A percentile compares a stretch with the other conserved stretches of the same genome.
phyloP scores from a whole-genome alignment of 1,284 basidiomycete genomes.

The Cystobasidiaceae sp. region DNA sequence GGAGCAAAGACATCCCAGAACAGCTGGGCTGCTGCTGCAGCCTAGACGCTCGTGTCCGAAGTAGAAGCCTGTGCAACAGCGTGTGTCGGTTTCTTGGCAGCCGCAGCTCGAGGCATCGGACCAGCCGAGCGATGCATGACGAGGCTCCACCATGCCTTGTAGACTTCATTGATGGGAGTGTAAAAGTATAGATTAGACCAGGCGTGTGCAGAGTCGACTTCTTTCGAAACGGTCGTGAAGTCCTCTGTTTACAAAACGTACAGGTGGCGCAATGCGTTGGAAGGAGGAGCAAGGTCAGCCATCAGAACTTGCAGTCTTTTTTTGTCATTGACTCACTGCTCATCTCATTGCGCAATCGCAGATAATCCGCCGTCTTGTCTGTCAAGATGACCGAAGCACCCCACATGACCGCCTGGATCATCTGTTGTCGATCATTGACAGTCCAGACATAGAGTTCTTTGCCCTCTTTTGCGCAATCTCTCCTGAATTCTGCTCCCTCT shows the following conservation, averaged over 20 bases:
- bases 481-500: constrained; percentile 66
- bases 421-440: constrained; percentile 81
- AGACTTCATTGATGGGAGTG: constrained; percentile 24
- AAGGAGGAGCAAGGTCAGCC: no score
- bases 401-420: constrained; percentile 95
- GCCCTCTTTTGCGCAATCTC: constrained; percentile 68
- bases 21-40: no score
- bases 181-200: constrained; percentile 25
- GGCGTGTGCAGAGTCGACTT: constrained; percentile 13
- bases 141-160: constrained; percentile 25
- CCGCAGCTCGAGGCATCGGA: constrained; percentile 10
- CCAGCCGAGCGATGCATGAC: constrained; percentile 22
- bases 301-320: no score
- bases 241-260: no score
- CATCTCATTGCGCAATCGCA: constrained; percentile 64
- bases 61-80: not conserved
- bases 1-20: no score
- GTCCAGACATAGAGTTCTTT: constrained; percentile 96
- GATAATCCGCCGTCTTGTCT: constrained; percentile 71
- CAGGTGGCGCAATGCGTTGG: no score
- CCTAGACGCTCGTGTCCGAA: constrained; percentile 17
- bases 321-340: constrained; percentile 60
- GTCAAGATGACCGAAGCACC: constrained; percentile 84
- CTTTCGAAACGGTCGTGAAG: constrained; percentile 16
- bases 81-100: not conserved